Evolutionary conservation across 2,329 filamentous ascomycete species (phyloP).

Genomic region (Mollisiaceae sp.): DNA sequence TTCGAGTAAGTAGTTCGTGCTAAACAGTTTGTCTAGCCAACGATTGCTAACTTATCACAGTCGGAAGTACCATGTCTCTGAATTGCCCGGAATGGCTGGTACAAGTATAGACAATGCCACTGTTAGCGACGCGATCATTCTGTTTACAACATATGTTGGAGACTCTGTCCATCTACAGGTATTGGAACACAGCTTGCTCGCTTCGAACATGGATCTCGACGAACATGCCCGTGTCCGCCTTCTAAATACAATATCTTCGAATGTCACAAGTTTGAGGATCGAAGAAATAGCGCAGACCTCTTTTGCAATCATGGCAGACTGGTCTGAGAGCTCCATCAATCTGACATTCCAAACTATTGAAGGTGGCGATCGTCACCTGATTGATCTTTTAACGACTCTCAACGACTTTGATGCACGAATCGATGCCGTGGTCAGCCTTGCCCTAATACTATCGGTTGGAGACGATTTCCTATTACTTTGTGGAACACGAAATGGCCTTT

Average conservation of each 20-base stretch:
- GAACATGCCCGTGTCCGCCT: slow-evolving; percentile 21
- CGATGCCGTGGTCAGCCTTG: slow-evolving; percentile 38
- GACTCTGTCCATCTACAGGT: slow-evolving; percentile 29
- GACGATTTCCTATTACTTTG: slow-evolving; percentile 35
- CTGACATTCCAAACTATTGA: slow-evolving; percentile 32
- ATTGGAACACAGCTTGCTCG: slow-evolving; percentile 20
- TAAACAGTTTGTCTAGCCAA: background rate
- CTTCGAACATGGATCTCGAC: slow-evolving; percentile 24
- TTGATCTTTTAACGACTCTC: slow-evolving; percentile 22
- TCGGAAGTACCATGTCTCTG: background rate
- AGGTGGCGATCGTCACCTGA: slow-evolving; percentile 11
- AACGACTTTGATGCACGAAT: slow-evolving; percentile 13
- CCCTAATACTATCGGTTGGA: slow-evolving; percentile 15
- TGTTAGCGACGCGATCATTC: slow-evolving; percentile 27
- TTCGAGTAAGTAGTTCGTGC: slow-evolving; percentile 28
- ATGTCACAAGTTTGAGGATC: slow-evolving; percentile 30
- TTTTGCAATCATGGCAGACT: slow-evolving; percentile 33
- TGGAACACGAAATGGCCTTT: slow-evolving; percentile 40
- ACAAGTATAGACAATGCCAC: slow-evolving; percentile 33
- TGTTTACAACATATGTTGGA: slow-evolving; percentile 35
- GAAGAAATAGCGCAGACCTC: slow-evolving; percentile 20
- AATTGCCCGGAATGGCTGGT: slow-evolving; percentile 9
- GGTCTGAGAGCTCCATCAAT: slow-evolving; percentile 20
- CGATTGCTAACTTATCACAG: background rate
- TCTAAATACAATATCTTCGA: slow-evolving; percentile 25